phyloP scores from a whole-genome alignment of 805 yeast species.

The Crinitomyces ghanaensis region DNA sequence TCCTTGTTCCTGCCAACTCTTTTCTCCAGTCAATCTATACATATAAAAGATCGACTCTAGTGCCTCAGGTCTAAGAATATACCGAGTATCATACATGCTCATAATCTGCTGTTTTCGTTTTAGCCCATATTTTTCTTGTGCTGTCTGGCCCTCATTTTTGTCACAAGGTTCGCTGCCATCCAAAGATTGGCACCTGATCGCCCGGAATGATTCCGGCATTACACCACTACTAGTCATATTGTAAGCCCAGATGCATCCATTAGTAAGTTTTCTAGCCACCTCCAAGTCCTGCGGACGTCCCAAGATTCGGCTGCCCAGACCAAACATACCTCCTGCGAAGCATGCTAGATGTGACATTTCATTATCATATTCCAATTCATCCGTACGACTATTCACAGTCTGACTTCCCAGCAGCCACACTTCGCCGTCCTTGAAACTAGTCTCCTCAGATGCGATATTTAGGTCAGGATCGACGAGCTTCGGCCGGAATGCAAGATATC shows the following conservation, averaged over 20 bases:
- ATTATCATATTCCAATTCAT: slow-evolving; percentile 20
- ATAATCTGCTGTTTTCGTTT: slow-evolving; percentile 11
- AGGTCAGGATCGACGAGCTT: slow-evolving; percentile 31
- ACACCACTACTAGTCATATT: slow-evolving; percentile 28
- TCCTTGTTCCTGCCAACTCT: slow-evolving; percentile 45
- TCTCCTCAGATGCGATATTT: no score
- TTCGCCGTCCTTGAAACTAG: no score
- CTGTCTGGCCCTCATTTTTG: slow-evolving; percentile 8
- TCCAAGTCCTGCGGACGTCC: slow-evolving; percentile 28
- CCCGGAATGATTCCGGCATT: slow-evolving; percentile 34
- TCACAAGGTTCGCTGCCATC: slow-evolving; percentile 4
- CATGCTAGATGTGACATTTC: slow-evolving; percentile 41
- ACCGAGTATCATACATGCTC: slow-evolving; percentile 29
- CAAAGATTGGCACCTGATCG: slow-evolving; percentile 19
- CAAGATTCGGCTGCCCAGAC: slow-evolving; percentile 35
- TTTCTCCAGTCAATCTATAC: slow-evolving; percentile 50
- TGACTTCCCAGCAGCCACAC: slow-evolving; percentile 25
- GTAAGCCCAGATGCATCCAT: slow-evolving; percentile 39
- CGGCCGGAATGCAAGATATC: slow-evolving; percentile 36
- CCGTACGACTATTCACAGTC: slow-evolving; percentile 6
- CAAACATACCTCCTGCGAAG: slow-evolving; percentile 44
- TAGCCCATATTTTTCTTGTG: slow-evolving; percentile 16
- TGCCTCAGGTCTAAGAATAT: slow-evolving; percentile 47
- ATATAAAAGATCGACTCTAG: slow-evolving; percentile 49
- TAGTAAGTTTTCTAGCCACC: slow-evolving; percentile 34